phyloP scores from a whole-genome alignment of 176 grass and related monocot species.

The Zoysia pacifica region DNA sequence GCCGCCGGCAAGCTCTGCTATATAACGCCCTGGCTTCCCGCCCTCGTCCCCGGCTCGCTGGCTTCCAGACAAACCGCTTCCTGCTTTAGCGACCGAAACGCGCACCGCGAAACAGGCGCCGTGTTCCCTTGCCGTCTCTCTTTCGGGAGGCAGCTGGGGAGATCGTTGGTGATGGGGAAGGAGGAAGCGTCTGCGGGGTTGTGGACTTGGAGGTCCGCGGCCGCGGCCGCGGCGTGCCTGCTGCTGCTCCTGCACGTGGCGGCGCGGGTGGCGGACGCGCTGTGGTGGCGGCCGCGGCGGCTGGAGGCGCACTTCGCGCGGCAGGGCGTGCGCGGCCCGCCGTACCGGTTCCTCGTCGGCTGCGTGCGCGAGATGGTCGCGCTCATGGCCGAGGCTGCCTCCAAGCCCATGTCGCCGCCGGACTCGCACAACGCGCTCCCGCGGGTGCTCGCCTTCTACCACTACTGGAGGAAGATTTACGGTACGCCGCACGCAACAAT shows the following conservation, averaged over 20 bases:
- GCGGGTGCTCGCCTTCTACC: constrained; percentile 84
- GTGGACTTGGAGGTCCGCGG: constrained; percentile 26
- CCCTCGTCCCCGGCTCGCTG: constrained; percentile 25
- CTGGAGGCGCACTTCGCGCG: constrained; percentile 71
- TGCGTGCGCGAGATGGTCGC: constrained; percentile 76
- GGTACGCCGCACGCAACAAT: constrained; percentile 33
- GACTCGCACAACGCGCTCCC: constrained; percentile 71
- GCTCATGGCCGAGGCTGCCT: constrained; percentile 66
- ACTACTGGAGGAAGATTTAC: constrained; percentile 86
- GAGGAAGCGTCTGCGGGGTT: neutral
- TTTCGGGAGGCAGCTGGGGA: constrained; percentile 17
- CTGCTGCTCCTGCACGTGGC: constrained; percentile 41
- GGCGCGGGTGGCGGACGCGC: constrained; percentile 55
- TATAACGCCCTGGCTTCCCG: constrained; percentile 49
- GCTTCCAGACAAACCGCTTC: constrained; percentile 8
- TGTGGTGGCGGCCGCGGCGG: constrained; percentile 75
- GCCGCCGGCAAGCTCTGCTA: constrained; percentile 41
- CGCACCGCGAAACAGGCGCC: constrained; percentile 17
- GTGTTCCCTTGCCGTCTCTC: neutral
- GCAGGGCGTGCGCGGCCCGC: constrained; percentile 75
- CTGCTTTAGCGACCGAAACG: neutral
- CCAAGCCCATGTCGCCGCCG: constrained; percentile 60
- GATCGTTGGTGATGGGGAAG: neutral
- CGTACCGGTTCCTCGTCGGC: constrained; percentile 73
- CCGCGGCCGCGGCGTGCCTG: constrained; percentile 34